A percentile compares a stretch with the other conserved stretches of the same genome.
Conservation (phyloP, 176 grass and related monocot species). For the Saccharum officinarum region DNA sequence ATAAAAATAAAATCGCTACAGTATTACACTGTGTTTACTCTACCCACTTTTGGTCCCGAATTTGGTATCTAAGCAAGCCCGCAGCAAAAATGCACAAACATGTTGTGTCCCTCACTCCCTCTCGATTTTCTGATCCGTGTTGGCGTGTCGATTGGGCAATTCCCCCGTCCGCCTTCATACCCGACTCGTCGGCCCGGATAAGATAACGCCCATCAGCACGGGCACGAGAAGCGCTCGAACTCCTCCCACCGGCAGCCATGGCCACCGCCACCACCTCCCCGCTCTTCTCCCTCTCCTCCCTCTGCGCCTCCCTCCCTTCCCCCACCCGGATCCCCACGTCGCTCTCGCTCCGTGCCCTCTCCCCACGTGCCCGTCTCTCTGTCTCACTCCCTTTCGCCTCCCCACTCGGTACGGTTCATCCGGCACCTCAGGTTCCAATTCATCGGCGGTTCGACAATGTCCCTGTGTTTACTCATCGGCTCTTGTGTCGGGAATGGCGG, state of each 20-base stretch:
- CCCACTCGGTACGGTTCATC: conserved; percentile 34
- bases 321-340: neutral
- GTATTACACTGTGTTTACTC: no score
- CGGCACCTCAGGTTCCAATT: neutral
- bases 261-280: conserved; percentile 33
- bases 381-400: conserved; percentile 23
- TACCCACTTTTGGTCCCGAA: no score
- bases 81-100: no score
- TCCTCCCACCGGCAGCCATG: conserved; percentile 29
- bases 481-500: neutral
- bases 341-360: conserved; percentile 30
- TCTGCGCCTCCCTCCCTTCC: conserved; percentile 39
- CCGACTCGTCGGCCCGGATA: conserved; percentile 19
- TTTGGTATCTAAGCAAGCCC: no score
- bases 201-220: conserved; percentile 23
- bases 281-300: conserved; percentile 51
- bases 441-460: neutral
- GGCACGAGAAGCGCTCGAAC: conserved; percentile 1
- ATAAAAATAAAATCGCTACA: no score
- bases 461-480: neutral
- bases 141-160: neutral
- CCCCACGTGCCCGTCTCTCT: conserved; percentile 20
- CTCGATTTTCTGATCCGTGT: neutral
- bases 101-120: no score
- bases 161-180: neutral